Evolutionary conservation across 176 grass and related monocot genomes (phyloP), one percentile per base, ranked within the genome.

Genomic region (Echinochloa phyllopogon): DNA sequence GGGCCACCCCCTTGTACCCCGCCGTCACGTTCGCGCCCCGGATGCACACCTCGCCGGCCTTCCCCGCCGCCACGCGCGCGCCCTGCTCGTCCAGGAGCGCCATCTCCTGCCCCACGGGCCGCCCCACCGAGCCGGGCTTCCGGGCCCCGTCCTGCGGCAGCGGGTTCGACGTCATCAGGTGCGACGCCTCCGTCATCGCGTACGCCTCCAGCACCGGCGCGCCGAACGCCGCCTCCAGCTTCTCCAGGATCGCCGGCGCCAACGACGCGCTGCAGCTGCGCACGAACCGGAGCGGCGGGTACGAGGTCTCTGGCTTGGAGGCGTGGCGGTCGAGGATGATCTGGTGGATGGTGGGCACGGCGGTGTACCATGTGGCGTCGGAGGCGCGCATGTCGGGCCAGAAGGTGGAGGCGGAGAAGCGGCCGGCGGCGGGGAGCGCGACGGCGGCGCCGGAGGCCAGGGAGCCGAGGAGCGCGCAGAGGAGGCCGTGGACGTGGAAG

Each of bases 181-280:
- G 96, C 1, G 93, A 66, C 10, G 96, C 96, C 86, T 96, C 93
- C 8, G 96, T 99, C 96, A 99, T 99, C 2, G 96, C 93, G 81
- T 99, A 99, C 20, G 96, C 91, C 83, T 99, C 96, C 81, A 96
- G 77, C 45, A 99, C 93, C 36, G 93, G 91, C 21, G 93, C 89
- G 0, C 83, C 50, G 76, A 99, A 94, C 2, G 81, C 89, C 9
- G 87, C 55, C 88, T 99, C 96, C 15, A 99, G 86, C 33, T 62
- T 79, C 40, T 83, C 86, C 38, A 98, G 69, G 72, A 98, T 95
- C 17, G 39, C 79, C 10, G 96, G 89, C n/a, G 95, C 92, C 29
- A 98, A 88, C 38, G 95, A 95, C 66, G 95, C 95, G 73, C 96
- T 98, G 86, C 93, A 98, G 91, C 96, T 99, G 4, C 93, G 93